phyloP scores from a whole-genome alignment of 2,329 filamentous ascomycete genomes.

The Arthrobotrys entomopaga region DNA sequence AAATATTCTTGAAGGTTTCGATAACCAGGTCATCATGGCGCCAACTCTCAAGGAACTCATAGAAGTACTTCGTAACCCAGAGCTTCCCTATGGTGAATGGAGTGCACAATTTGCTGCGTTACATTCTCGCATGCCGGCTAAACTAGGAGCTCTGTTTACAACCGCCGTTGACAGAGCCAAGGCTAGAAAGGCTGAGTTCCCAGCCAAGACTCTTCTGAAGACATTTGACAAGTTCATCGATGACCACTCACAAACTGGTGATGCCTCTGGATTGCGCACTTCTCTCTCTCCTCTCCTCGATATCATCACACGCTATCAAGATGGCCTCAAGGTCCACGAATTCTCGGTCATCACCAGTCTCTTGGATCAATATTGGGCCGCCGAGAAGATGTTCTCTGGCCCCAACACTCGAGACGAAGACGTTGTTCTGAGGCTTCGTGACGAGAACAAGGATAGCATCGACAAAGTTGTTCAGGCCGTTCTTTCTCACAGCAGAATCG shows the following conservation, averaged over 20 bases:
- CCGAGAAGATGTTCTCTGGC: slow-evolving; percentile 86
- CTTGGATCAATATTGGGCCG: slow-evolving; percentile 81
- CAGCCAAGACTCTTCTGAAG: slow-evolving; percentile 85
- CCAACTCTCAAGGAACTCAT: slow-evolving; percentile 85
- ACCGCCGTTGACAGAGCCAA: slow-evolving; percentile 87
- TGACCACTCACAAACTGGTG: slow-evolving; percentile 78
- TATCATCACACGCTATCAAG: slow-evolving; percentile 81
- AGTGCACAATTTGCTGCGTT: slow-evolving; percentile 93
- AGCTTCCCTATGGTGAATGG: slow-evolving; percentile 96
- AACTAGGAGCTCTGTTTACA: slow-evolving; percentile 82
- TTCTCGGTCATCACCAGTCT: slow-evolving; percentile 81
- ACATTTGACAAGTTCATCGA: slow-evolving; percentile 87
- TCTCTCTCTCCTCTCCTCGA: slow-evolving; percentile 79
- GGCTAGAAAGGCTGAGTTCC: slow-evolving; percentile 84
- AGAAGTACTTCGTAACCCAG: slow-evolving; percentile 86
- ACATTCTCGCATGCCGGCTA: slow-evolving; percentile 96
- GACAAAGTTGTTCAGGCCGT: slow-evolving; percentile 85
- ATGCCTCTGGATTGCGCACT: slow-evolving; percentile 77
- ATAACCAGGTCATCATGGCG: slow-evolving; percentile 97
- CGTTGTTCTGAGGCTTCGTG: slow-evolving; percentile 89
- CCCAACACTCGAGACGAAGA: slow-evolving; percentile 89
- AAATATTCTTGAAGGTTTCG: slow-evolving; percentile 91
- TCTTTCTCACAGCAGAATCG: slow-evolving; percentile 90
- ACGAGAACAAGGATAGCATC: slow-evolving; percentile 95
- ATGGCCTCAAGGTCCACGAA: slow-evolving; percentile 91